A percentile compares a stretch with the other conserved stretches of the same genome.
phyloP scores from a whole-genome alignment of 179 eudicot species.

The Pouteria campechiana region DNA sequence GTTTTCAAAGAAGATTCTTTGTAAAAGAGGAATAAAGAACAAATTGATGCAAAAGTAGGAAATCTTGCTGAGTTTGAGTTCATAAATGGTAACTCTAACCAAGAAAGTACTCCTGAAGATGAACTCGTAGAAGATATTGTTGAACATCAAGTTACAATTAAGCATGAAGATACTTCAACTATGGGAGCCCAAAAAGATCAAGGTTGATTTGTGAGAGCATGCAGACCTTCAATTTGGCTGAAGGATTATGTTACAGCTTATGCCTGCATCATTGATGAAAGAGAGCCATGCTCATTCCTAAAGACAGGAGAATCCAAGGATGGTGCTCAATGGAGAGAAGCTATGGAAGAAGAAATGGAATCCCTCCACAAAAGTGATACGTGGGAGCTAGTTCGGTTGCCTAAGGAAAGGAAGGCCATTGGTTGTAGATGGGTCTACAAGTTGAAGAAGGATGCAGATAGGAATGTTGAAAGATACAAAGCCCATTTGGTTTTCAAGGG shows the following conservation, averaged over 20 bases:
- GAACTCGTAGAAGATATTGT: no score
- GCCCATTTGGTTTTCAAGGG: not conserved
- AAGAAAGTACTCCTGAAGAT: conserved; percentile 2
- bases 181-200: no score
- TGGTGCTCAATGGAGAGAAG: not conserved
- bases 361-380: not conserved
- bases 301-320: not conserved
- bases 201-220: not conserved
- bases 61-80: not conserved
- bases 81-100: not conserved
- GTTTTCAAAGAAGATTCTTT: not conserved
- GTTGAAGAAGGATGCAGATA: not conserved
- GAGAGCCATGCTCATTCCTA: conserved; percentile 6
- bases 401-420: not conserved
- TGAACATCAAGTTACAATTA: no score
- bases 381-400: not conserved
- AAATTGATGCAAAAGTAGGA: not conserved
- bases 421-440: not conserved
- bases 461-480: not conserved
- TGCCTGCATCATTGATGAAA: conserved; percentile 1
- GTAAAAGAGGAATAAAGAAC: not conserved
- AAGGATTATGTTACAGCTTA: not conserved
- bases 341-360: conserved; percentile 5
- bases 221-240: not conserved
- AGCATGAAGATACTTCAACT: no score